A percentile compares a stretch with the other conserved stretches of the same genome.
These are phyloP conservation scores for Aschersonia sp. DNA, from an alignment of 2,329 filamentous ascomycete species.

Conservation along the genomic window DNA sequence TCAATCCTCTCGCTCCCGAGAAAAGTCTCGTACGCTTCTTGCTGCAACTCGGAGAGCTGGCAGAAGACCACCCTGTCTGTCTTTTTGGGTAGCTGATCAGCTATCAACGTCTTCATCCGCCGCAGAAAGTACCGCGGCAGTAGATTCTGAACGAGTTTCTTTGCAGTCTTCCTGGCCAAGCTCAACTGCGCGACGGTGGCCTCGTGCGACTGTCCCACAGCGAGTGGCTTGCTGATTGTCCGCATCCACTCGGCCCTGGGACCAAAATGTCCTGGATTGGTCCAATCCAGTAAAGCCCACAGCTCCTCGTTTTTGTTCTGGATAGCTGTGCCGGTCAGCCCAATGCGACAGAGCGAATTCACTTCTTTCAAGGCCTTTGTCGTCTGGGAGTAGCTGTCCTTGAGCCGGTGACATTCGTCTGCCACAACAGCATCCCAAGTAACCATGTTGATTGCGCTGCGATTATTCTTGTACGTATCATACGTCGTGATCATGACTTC, in stretches of 20 bases:
- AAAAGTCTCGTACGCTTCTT: slow-evolving; percentile 69
- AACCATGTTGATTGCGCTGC: slow-evolving; percentile 62
- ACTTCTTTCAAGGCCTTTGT: slow-evolving; percentile 80
- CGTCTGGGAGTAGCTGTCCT: slow-evolving; percentile 61
- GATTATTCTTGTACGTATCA: slow-evolving; percentile 69
- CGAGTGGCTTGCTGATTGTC: slow-evolving; percentile 65
- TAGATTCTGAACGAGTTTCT: slow-evolving; percentile 73
- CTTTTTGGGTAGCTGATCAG: slow-evolving; percentile 86
- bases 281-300: slow-evolving; percentile 94
- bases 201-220: slow-evolving; percentile 82
- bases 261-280: slow-evolving; percentile 63
- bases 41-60: slow-evolving; percentile 69
- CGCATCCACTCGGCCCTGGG: slow-evolving; percentile 60
- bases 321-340: slow-evolving; percentile 87
- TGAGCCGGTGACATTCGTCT: slow-evolving; percentile 85
- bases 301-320: slow-evolving; percentile 97
- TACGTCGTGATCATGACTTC: slow-evolving; percentile 96
- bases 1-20: slow-evolving; percentile 54
- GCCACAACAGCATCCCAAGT: slow-evolving; percentile 90
- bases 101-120: slow-evolving; percentile 84
- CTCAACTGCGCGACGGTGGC: slow-evolving; percentile 74
- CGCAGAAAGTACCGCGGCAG: slow-evolving; percentile 82
- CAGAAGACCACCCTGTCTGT: slow-evolving; percentile 91
- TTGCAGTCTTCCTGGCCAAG: slow-evolving; percentile 64
- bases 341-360: slow-evolving; percentile 84